Evolutionary conservation across 495 filamentous ascomycete species (phyloP).

Genomic region (Penicillium silybi): DNA sequence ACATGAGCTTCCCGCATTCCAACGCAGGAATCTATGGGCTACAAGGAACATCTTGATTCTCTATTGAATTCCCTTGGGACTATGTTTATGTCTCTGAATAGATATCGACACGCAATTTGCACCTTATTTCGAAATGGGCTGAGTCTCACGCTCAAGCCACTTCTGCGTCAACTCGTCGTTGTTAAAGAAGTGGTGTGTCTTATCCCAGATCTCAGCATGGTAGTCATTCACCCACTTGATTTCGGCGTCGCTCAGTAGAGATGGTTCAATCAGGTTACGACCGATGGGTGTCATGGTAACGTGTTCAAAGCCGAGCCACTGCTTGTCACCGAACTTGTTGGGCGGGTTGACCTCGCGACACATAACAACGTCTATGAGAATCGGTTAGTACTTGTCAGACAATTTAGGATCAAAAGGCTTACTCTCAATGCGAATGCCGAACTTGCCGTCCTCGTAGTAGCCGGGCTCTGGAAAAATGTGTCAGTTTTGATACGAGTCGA

Average conservation of each 20-base stretch:
- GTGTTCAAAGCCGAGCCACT: conserved; percentile 92
- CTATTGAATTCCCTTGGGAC: too few relatives aligned
- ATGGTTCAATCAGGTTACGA: conserved; percentile 77
- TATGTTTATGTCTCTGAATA: not conserved
- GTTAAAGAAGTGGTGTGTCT: conserved; percentile 79
- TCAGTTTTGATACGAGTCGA: conserved; percentile 13
- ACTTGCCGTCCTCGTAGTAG: conserved; percentile 96
- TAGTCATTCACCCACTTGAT: conserved; percentile 85
- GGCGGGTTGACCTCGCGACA: conserved; percentile 81
- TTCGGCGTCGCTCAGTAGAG: conserved; percentile 69
- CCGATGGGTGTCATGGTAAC: conserved; percentile 97
- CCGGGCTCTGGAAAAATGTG: conserved; percentile 69
- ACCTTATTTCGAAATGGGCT: conserved; percentile 41
- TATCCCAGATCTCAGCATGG: conserved; percentile 74
- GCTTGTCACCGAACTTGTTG: conserved; percentile 86
- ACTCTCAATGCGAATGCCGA: conserved; percentile 98
- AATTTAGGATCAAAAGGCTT: conserved; percentile 16
- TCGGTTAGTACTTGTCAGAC: conserved; percentile 10
- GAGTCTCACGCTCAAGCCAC: conserved; percentile 87
- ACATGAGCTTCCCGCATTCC: conserved; percentile 29
- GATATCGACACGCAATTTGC: not conserved
- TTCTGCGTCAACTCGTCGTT: conserved; percentile 60
- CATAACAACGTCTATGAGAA: conserved; percentile 65
- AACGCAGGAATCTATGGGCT: not conserved
- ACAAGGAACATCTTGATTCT: not conserved